Conservation (phyloP, 768 basidiomycete species). For the Phanerodontia chrysosporium region DNA sequence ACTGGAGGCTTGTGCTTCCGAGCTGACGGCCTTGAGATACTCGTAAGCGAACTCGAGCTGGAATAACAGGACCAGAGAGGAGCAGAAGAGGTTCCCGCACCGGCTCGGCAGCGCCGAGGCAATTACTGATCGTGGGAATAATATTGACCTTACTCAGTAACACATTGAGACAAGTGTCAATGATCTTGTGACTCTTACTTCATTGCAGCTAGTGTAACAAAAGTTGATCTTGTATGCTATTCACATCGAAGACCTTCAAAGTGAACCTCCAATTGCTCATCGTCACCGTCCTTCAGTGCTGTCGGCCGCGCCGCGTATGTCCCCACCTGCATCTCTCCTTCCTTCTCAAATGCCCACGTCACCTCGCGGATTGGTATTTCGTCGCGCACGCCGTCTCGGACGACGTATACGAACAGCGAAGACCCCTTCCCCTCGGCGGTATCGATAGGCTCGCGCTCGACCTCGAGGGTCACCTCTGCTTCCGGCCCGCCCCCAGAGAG, state of each 20-base stretch:
- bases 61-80: no score
- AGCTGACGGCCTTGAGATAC: no score
- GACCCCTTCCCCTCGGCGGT: slow-evolving; percentile 5
- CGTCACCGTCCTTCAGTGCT: slow-evolving; percentile 1
- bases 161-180: no score
- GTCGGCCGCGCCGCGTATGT: slow-evolving; percentile 24
- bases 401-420: slow-evolving; percentile 25
- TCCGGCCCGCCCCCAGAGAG: slow-evolving; percentile 6
- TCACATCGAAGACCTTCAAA: slow-evolving; percentile 11
- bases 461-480: slow-evolving; percentile 17
- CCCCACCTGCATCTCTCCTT: slow-evolving; percentile 18
- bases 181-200: no score
- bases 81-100: no score
- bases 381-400: slow-evolving; percentile 13
- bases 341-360: slow-evolving; percentile 23
- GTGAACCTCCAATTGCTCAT: slow-evolving; percentile 13
- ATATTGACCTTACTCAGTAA: no score
- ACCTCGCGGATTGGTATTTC: slow-evolving; percentile 21
- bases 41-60: no score
- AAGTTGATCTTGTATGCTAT: no score
- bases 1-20: no score
- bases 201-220: no score
- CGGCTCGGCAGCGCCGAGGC: no score
- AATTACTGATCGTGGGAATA: no score
- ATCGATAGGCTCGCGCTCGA: slow-evolving; percentile 17